Base-by-base conservation (phyloP, 1,139 yeast species). In the Cylindricascospora bacillispora region DNA sequence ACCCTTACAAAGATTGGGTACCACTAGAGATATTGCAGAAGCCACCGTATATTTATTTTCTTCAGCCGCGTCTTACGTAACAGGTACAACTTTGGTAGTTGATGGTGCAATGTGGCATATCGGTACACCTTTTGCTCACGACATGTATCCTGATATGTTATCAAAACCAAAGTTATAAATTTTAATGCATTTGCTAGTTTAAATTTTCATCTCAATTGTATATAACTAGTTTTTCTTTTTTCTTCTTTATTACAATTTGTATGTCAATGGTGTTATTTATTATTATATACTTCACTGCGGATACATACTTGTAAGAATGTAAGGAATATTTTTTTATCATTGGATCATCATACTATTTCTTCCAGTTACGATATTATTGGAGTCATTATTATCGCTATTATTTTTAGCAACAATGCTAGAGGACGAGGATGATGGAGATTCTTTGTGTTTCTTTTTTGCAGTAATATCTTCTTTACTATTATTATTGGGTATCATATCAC, bases 91-190 rank as follows among this genome's bases (percentile, higher is more conserved):
- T 15, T 63, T 71, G 26, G 78, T 83, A 10, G 95, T 86, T 9
- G 98, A 86, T 54, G 97, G 97, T 31, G 97, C 76, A 2, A 65
- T 70, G 34, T 85, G 95, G 95, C 93, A 83, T 49, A 60, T 71
- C 47, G 89, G 83, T 13, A 65, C 62, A 24, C 45, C 53, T 31
- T 52, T 62, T 24, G 54, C 59, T 4, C 37, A 46, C 4, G 48
- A 53, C 6, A 34, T 50, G 35, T 65, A 64, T 35, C 72, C 72
- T 7, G 56, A 59, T 3, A 36, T 30, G 5, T 35, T 67, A 32
- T 39, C 25, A 13, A 27, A 15, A 14, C 20, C 20, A 4, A 14
- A 6, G 10, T 24, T 11, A 21, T 9, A 6, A 9, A 21, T 21
- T 21, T 5, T 21, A 9, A 10, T 10, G 6, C 11, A 21, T n/a